A percentile compares a stretch with the other conserved stretches of the same genome.
phyloP scores from a whole-genome alignment of 1,139 yeast genomes.

The Pichia inconspicua region DNA sequence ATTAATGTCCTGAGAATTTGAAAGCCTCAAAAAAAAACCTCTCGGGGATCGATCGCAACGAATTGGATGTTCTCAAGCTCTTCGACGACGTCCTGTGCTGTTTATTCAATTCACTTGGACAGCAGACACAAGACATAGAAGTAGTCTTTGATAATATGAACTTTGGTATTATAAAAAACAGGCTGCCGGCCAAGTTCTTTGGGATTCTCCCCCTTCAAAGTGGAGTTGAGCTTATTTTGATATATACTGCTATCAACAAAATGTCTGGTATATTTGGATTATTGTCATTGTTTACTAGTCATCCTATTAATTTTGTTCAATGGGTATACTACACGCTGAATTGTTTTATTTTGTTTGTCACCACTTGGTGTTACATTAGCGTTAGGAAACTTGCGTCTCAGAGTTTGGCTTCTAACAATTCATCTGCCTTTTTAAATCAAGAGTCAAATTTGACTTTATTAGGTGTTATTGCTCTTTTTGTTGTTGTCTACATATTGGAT shows the following conservation, averaged over 20 bases:
- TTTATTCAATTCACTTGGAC: neutral
- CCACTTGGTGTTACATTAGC: slow-evolving; percentile 3
- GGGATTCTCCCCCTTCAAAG: slow-evolving; percentile 67
- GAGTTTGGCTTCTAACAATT: neutral
- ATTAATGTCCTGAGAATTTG: too few relatives aligned
- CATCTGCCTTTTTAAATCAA: slow-evolving; percentile 2
- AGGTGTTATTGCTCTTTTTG: slow-evolving; percentile 49
- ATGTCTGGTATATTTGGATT: slow-evolving; percentile 87
- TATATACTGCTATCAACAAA: slow-evolving; percentile 74
- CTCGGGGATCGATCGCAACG: too few relatives aligned
- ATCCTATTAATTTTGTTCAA: slow-evolving; percentile 74
- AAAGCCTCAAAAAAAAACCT: too few relatives aligned
- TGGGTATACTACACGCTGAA: slow-evolving; percentile 74
- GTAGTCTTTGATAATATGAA: neutral
- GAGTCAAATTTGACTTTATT: slow-evolving; percentile 23
- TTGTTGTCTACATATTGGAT: slow-evolving; percentile 59
- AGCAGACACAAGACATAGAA: neutral
- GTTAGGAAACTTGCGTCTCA: slow-evolving; percentile 1
- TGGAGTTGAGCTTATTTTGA: slow-evolving; percentile 81
- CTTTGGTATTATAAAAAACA: slow-evolving; percentile 1
- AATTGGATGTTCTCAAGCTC: too few relatives aligned
- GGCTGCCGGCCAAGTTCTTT: slow-evolving; percentile 8
- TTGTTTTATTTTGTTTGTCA: slow-evolving; percentile 24
- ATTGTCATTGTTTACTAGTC: slow-evolving; percentile 81
- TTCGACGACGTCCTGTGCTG: too few relatives aligned